These are phyloP conservation scores for Phoenix roebelenii DNA, from an alignment of 176 grass and related monocot genomes.

Conservation along the genomic window DNA sequence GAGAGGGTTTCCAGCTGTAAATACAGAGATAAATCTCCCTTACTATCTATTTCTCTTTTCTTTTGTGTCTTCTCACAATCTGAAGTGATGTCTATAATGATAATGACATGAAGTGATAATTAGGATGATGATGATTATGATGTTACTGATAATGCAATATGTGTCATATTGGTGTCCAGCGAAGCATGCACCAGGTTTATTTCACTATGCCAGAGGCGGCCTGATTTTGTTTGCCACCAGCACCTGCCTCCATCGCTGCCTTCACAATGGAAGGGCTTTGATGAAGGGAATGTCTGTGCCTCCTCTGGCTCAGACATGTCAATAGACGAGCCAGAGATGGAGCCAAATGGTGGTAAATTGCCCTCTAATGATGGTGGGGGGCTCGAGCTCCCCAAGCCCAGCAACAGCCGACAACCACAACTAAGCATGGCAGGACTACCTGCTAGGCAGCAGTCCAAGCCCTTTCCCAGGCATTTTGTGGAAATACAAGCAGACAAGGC, in stretches of 20 bases:
- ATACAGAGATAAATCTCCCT: no score
- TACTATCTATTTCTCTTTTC: no score
- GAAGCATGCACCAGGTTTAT: slow-evolving; percentile 89
- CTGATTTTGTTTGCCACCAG: slow-evolving; percentile 45
- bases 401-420: slow-evolving; percentile 30
- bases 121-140: no score
- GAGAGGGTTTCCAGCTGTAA: no score
- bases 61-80: no score
- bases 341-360: slow-evolving; percentile 20
- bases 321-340: slow-evolving; percentile 58
- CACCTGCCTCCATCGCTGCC: slow-evolving; percentile 23
- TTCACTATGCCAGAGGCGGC: slow-evolving; percentile 63
- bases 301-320: slow-evolving; percentile 98
- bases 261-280: slow-evolving; percentile 51
- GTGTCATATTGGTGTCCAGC: slow-evolving; percentile 35
- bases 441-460: slow-evolving; percentile 5
- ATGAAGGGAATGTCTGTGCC: slow-evolving; percentile 43
- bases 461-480: not conserved
- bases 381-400: slow-evolving; percentile 21
- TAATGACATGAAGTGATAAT: no score
- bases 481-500: slow-evolving; percentile 31
- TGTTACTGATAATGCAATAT: no score
- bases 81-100: no score
- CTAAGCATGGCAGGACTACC: not conserved
- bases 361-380: slow-evolving; percentile 11